Conservation (phyloP, 139 green algal genomes). For the Picochlorum sp. region DNA sequence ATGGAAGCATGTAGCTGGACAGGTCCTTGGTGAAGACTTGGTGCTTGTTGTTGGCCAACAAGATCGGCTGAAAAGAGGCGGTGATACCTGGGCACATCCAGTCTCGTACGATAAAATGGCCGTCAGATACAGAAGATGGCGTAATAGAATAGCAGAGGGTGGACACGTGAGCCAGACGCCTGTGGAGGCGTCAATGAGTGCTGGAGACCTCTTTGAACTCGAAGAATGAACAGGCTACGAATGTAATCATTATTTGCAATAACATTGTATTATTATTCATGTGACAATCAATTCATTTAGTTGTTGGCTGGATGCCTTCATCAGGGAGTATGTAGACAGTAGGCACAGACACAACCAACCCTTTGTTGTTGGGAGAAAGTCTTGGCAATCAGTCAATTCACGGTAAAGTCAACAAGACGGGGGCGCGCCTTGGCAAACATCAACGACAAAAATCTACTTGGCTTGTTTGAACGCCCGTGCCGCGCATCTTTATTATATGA, state of each 20-base stretch:
- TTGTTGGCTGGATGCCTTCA: too few species aligned
- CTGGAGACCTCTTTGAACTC: neutral
- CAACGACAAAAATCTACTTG: too few species aligned
- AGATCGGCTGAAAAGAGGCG: conserved; percentile 77
- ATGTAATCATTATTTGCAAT: neutral
- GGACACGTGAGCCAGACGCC: neutral
- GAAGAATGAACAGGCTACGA: conserved; percentile 6
- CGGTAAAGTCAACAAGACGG: too few species aligned
- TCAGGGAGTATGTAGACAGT: too few species aligned
- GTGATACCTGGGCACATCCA: conserved; percentile 83
- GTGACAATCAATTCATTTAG: too few species aligned
- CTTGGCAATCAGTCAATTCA: too few species aligned
- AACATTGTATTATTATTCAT: too few species aligned
- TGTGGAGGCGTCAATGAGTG: conserved; percentile 1
- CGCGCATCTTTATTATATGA: too few species aligned
- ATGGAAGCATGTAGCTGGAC: conserved; percentile 74
- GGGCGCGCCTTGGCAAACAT: too few species aligned
- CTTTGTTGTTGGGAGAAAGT: too few species aligned
- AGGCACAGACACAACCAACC: too few species aligned
- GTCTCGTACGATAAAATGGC: conserved; percentile 97
- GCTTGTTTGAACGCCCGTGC: too few species aligned
- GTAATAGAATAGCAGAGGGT: conserved; percentile 47
- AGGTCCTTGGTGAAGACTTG: conserved; percentile 92
- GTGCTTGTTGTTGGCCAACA: conserved; percentile 93
- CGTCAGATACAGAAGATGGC: conserved; percentile 89